Evolutionary conservation across 495 filamentous ascomycete genomes (phyloP), one percentile per base, ranked within the genome.

Genomic region (Lasiosphaeria ovina): DNA sequence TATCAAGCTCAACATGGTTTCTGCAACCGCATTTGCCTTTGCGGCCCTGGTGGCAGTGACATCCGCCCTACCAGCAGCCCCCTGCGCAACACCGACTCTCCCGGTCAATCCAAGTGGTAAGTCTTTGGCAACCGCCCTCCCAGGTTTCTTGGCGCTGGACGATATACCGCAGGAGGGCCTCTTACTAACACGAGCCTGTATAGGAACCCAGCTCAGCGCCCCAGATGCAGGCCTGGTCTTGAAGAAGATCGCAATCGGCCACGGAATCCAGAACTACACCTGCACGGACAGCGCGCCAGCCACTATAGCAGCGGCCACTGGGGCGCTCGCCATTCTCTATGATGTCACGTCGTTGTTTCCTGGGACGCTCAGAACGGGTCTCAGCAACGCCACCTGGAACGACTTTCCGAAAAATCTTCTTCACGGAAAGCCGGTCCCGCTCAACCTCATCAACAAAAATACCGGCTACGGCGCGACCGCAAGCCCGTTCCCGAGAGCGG

Each of bases 191-290:
- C 42, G 3, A 40, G 3, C 9, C 40, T n/a, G 10, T 3, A 49
- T 66, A 63, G 70, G 63, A 38, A 59, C 54, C 2, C 65, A 78
- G 14, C 79, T 90, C 14, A 75, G 80, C 6, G 36, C 64, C 0
- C 84, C 86, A 4, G 69, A 73, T 10, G 36, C 72, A 10, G 72
- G 71, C 56, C 61, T 84, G 40, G 72, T 68, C 11, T 78, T 91
- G 57, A 82, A 84, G 71, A 81, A 83, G 69, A 79, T 91, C 63
- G 83, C 80, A 55, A 59, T 91, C 55, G 89, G 88, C 63, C 85
- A 85, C 36, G 89, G 89, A 55, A 85, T 87, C 61, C 89, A 92
- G 66, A 92, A 92, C 77, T 92, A 92, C 77, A 88, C 83, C 33
- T 92, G 89, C 69, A 56, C 65, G 12, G 16, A 62, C 55, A 8